Base-by-base conservation (phyloP, 352 stramenopile genomes). In the Pythium dissimile region DNA sequence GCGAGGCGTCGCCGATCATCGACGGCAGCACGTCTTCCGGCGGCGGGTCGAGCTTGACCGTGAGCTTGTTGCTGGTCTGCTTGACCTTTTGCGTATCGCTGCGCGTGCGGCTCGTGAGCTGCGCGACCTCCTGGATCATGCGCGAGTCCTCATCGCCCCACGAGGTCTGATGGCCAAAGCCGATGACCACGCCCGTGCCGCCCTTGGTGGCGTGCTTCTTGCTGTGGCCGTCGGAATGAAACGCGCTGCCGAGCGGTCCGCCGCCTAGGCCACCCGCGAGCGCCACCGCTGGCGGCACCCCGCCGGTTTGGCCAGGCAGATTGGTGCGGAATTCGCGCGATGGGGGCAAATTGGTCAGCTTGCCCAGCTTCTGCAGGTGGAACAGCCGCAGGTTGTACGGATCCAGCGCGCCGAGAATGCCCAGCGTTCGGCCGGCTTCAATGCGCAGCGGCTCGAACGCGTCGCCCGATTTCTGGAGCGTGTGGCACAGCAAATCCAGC, bases 371-470 rank as follows among this genome's bases (percentile, higher is more conserved):
- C 54, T 92, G 75, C 41, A 94, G 50, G 39, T 95, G 81, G 43
- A 95, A 92, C 4, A 95, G 53, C 9, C 83, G 77, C 13, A 95
- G 67, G 49, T 92, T 93, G 59, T 92, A 95, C 41, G 86, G 86
- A 50, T 95, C 86, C 34, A 95, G 56, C 7, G 86, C 86, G 52
- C 86, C 86, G 20, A 95, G 67, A 32, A 91, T 84, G 27, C 86
- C 86, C 6, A 95, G 65, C 1, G 86, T 94, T 24, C 84, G 77
- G 4, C 84, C 84, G 21, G 86, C 82, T 73, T 95, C 86, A 53
- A 92, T 79, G 10, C 86, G 75, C 31, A 95, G 64, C 5, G 71
- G 74, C 53, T 86, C 81, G 32, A 92, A 92, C 12, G 82, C 58
- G 46, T 94, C 84, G 54, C 84, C 86, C 2, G 80, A 91, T 44